phyloP scores from a whole-genome alignment of 305 asterid genomes.

The Striga hermonthica region DNA sequence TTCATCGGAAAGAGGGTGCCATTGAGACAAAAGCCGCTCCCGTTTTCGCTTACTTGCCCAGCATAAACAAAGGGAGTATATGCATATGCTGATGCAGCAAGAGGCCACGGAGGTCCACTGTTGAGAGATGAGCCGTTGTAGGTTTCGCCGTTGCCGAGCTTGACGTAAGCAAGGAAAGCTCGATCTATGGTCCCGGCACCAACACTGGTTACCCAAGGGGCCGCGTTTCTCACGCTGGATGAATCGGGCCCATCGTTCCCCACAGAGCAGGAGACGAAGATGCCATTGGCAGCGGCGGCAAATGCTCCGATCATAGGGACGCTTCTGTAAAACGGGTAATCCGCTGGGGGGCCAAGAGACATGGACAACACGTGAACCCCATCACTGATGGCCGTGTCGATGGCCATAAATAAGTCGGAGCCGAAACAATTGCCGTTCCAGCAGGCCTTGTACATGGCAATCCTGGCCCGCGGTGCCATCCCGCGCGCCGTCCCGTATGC shows the following conservation, averaged over 20 bases:
- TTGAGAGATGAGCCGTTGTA: slow-evolving; percentile 45
- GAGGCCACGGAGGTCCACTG: slow-evolving; percentile 38
- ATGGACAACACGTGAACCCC: not conserved
- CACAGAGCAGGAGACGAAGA: slow-evolving; percentile 69
- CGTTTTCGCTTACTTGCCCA: too few species aligned
- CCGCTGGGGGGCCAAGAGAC: not conserved
- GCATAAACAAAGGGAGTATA: too few species aligned
- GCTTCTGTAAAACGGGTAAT: not conserved
- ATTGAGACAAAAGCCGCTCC: too few species aligned
- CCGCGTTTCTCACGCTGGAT: slow-evolving; percentile 50
- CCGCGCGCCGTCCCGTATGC: not conserved
- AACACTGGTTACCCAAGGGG: slow-evolving; percentile 73
- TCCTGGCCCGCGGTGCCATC: not conserved
- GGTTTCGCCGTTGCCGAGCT: slow-evolving; percentile 38
- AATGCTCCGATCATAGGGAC: slow-evolving; percentile 34
- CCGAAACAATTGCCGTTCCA: not conserved
- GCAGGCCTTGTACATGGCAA: not conserved
- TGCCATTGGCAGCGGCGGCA: slow-evolving; percentile 56
- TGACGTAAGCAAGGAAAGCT: slow-evolving; percentile 62
- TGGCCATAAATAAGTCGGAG: not conserved
- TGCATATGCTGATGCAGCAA: too few species aligned
- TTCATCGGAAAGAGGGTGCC: too few species aligned
- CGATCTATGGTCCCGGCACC: slow-evolving; percentile 72
- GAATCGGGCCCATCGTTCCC: slow-evolving; percentile 65
- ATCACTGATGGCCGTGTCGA: not conserved